These are phyloP conservation scores for Coelastrella sp. DNA, from an alignment of 139 green algal genomes.

Conservation along the genomic window DNA sequence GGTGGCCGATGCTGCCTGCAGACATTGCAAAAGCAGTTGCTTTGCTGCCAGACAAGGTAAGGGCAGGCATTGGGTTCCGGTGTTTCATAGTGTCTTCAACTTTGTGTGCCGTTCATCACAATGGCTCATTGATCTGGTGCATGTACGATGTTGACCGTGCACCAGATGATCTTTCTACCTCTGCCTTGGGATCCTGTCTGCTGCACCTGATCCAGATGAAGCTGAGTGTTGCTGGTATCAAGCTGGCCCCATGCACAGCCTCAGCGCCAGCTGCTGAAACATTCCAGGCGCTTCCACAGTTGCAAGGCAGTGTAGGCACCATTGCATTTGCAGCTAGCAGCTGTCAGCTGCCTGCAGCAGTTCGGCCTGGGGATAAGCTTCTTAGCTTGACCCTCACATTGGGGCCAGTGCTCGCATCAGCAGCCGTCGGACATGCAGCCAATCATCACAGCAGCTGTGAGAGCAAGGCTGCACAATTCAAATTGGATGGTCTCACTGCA, in stretches of 20 bases:
- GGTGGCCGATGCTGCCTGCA: slow-evolving; percentile 8
- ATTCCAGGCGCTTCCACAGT: neutral
- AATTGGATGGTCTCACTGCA: neutral
- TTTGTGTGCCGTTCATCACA: neutral
- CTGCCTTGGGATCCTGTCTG: neutral
- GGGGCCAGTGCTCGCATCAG: slow-evolving; percentile 1
- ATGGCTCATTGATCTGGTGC: neutral
- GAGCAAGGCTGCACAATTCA: neutral
- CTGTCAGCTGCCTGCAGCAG: slow-evolving; percentile 12
- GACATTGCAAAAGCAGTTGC: neutral
- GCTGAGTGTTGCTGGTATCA: slow-evolving; percentile 20
- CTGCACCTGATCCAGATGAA: slow-evolving; percentile 16
- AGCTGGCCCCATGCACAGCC: neutral
- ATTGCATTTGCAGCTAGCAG: slow-evolving; percentile 8
- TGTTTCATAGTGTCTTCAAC: neutral
- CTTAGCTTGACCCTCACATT: neutral
- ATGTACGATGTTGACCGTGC: neutral
- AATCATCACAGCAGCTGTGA: neutral
- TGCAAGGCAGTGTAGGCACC: slow-evolving; percentile 15
- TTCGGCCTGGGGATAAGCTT: neutral
- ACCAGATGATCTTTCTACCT: neutral
- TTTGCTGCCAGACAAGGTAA: slow-evolving; percentile 26
- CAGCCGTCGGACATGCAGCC: neutral
- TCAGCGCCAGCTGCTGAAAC: neutral
- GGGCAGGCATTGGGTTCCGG: neutral